Conservation (phyloP, 2,329 filamentous ascomycete genomes). For the Coniosporium tulheliwenetii region DNA sequence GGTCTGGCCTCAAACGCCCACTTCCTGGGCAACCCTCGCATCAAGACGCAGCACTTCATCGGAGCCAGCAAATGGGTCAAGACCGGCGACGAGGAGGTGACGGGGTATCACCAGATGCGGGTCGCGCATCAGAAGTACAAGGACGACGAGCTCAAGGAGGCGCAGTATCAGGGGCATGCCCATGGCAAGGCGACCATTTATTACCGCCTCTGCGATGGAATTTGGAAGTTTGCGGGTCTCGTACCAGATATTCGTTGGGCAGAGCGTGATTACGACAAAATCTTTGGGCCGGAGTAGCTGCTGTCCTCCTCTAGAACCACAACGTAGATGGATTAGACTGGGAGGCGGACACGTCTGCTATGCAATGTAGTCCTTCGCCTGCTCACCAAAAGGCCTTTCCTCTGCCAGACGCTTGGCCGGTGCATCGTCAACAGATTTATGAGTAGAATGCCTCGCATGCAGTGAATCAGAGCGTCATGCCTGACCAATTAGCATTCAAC, state of each 20-base stretch:
- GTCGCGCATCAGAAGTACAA: constrained; percentile 48
- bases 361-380: too few relatives aligned
- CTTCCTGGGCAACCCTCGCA: constrained; percentile 44
- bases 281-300: too few relatives aligned
- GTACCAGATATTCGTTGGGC: constrained; percentile 39
- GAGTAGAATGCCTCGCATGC: too few relatives aligned
- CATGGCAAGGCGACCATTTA: constrained; percentile 42
- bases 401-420: too few relatives aligned
- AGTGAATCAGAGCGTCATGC: too few relatives aligned
- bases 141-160: constrained; percentile 29
- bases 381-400: too few relatives aligned
- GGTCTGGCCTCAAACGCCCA: constrained; percentile 39
- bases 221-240: constrained; percentile 46
- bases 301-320: too few relatives aligned
- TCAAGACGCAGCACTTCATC: constrained; percentile 52
- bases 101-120: constrained; percentile 46
- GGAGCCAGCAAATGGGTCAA: constrained; percentile 43
- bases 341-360: too few relatives aligned
- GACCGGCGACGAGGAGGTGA: constrained; percentile 40
- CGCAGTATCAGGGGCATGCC: constrained; percentile 44
- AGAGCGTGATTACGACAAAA: constrained; percentile 42
- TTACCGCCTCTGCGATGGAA: constrained; percentile 42
- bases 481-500: too few relatives aligned
- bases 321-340: too few relatives aligned
- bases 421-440: too few relatives aligned